Base-by-base conservation (phyloP, 139 green algal genomes). In the Axilococcus clingmanii region DNA sequence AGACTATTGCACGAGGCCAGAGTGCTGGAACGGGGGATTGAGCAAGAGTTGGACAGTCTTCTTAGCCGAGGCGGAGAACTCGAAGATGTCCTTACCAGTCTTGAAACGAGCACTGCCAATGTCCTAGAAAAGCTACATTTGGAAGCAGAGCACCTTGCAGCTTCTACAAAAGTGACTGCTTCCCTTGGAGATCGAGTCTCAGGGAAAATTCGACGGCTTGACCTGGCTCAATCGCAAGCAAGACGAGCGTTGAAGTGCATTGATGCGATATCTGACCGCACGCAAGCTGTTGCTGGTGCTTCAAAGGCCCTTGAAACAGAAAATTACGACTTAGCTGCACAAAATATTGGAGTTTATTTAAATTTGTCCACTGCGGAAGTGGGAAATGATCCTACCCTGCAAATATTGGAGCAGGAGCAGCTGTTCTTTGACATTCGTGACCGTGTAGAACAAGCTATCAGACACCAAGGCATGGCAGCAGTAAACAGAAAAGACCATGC, bases 301-400 rank as follows among this genome's bases (percentile, higher is more conserved):
- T 52, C 76, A 55, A 27, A 27, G 20, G 55, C 66, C 2, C 36
- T 90, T 47, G 58, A 69, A n/a, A 16, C 16, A 8, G 59, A 86
- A 51, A 85, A 97, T 54, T 96, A 86, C 48, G 89, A 97, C 46
- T 67, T 66, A 0, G 88, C 89, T 16, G 88, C 85, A 3, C 30
- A 75, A 4, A 82, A 75, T 60, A 76, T 96, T 25, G 55, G 59
- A 22, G 77, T 55, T 5, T 94, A 90, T 51, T 65, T 87, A 36
- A 63, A 85, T 28, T 72, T 96, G 32, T 83, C 94, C 45, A 52
- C 65, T 3, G 44, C 66, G 40, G 49, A 84, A 43, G 51, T 36
- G 6, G 37, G 28, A 44, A 15, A 46, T n/a, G n/a, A n/a, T n/a
- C n/a, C n/a, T n/a, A n/a, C n/a, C n/a, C 9, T 23, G 41, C 41